Base-by-base conservation (phyloP, 306 rosid species). In the Rosa chinensis region DNA sequence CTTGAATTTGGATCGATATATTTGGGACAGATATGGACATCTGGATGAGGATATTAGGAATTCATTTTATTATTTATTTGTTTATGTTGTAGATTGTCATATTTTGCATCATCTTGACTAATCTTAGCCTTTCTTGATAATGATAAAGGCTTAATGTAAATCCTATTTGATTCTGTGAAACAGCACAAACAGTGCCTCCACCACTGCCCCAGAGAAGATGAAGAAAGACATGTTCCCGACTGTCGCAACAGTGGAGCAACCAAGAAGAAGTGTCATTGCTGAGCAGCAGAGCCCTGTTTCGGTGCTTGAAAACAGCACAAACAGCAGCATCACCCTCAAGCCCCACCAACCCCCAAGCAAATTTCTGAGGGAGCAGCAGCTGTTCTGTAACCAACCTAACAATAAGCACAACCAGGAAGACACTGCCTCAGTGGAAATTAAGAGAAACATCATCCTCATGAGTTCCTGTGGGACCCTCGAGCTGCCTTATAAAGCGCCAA, bases 201-300 rank as follows among this genome's bases (percentile, higher is more conserved):
- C 69, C 20, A 28, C 42, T 37, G 20, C 43, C 68, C 16, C 6
- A 13, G 13, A 28, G 69, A 63, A 63, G 58, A 83, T 89, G 4
- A 89, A 91, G 84, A 85, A 86, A 80, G 89, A 88, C 68, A 87
- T 86, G 8, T 90, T 93, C 81, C 98, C 95, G 17, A 82, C 87
- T 4, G 81, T 93, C 40, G 88, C 87, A 75, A 87, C 92, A 85
- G 81, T 82, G 9, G 69, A 63, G 69, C 70, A 35, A 35, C 44
- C 45, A 35, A 64, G 45, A 1, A 64, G 70, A 64, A 16, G 21
- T 35, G 21, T 64, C 70, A 16, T 64, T 64, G 43, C 21, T 64
- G 44, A 64, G 10, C 10, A 35, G 70, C 70, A 64, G 21, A 64
- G 70, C 70, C 70, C 70, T 64, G 12, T 80, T 10, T 86, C 91